Evolutionary conservation across 2,329 filamentous ascomycete species (phyloP).

Genomic region (Arthrobotrys iridis): DNA sequence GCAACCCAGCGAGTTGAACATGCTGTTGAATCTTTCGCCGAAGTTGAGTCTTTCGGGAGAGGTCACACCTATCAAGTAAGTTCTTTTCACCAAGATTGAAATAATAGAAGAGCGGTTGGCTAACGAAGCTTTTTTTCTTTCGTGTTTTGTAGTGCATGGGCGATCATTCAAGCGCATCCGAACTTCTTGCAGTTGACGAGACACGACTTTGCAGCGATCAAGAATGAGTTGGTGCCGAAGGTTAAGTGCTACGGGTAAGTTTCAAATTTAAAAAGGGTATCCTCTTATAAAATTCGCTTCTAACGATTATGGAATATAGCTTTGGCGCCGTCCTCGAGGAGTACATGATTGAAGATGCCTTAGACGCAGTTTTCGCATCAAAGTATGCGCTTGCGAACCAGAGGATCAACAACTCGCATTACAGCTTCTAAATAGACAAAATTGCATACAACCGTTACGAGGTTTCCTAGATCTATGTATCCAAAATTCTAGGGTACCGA

Average conservation of each 20-base stretch:
- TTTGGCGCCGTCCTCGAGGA: slow-evolving; percentile 74
- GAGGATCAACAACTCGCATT: slow-evolving; percentile 48
- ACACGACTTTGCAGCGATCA: slow-evolving; percentile 76
- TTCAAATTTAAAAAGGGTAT: not conserved
- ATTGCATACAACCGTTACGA: no score
- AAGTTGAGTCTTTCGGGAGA: slow-evolving; percentile 85
- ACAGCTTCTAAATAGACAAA: slow-evolving; percentile 50
- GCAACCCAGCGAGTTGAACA: slow-evolving; percentile 78
- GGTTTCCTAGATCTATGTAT: not conserved
- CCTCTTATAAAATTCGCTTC: not conserved
- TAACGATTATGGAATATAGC: slow-evolving; percentile 62
- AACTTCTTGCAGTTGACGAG: slow-evolving; percentile 72
- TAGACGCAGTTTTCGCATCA: slow-evolving; percentile 74
- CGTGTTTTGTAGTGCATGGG: slow-evolving; percentile 77
- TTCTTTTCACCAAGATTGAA: not conserved
- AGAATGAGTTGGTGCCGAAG: slow-evolving; percentile 79
- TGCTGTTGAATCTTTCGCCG: slow-evolving; percentile 83
- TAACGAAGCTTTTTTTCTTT: not conserved
- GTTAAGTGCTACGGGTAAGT: slow-evolving; percentile 91
- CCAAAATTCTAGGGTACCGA: no score
- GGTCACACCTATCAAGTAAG: slow-evolving; percentile 78
- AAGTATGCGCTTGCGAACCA: slow-evolving; percentile 63
- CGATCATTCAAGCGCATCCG: slow-evolving; percentile 78
- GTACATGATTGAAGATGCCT: slow-evolving; percentile 78
- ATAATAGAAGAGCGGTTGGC: not conserved